Conservation (phyloP, 768 basidiomycete genomes). For the Boletus sp. region DNA sequence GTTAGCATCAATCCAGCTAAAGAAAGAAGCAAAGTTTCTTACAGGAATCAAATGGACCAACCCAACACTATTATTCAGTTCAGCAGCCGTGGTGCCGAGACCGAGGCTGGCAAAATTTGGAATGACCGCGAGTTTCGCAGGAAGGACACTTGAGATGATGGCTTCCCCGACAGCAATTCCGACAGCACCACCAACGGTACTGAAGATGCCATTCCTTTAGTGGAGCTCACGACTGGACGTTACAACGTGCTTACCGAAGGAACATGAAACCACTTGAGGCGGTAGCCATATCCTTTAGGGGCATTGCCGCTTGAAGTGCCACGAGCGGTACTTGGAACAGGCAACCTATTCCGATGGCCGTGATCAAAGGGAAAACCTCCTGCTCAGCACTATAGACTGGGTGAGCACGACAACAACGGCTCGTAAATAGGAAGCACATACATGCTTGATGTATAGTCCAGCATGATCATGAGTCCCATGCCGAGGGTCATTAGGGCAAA, state of each 20-base stretch:
- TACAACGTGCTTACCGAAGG: constrained; percentile 46
- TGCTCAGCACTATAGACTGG: constrained; percentile 50
- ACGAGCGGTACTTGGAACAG: constrained; percentile 70
- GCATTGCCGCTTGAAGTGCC: constrained; percentile 84
- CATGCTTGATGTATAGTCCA: constrained; percentile 52
- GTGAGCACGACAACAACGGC: constrained; percentile 3
- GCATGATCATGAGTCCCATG: constrained; percentile 71
- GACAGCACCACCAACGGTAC: constrained; percentile 73
- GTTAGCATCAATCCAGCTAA: neutral
- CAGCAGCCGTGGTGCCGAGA: constrained; percentile 39
- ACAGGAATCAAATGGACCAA: constrained; percentile 36
- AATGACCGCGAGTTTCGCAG: constrained; percentile 33
- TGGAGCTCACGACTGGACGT: neutral
- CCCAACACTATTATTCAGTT: constrained; percentile 46
- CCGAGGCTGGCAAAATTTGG: constrained; percentile 28
- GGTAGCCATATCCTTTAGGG: constrained; percentile 83
- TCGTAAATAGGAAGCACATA: neutral
- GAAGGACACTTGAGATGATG: constrained; percentile 58
- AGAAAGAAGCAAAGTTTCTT: neutral
- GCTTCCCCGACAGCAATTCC: constrained; percentile 74
- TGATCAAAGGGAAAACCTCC: constrained; percentile 62
- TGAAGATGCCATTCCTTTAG: constrained; percentile 24
- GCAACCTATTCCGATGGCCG: constrained; percentile 63
- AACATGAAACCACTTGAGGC: constrained; percentile 71
- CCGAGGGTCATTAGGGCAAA: constrained; percentile 61